These are phyloP conservation scores for Alternaria longipes DNA, from an alignment of 2,329 filamentous ascomycete species.

Conservation along the genomic window DNA sequence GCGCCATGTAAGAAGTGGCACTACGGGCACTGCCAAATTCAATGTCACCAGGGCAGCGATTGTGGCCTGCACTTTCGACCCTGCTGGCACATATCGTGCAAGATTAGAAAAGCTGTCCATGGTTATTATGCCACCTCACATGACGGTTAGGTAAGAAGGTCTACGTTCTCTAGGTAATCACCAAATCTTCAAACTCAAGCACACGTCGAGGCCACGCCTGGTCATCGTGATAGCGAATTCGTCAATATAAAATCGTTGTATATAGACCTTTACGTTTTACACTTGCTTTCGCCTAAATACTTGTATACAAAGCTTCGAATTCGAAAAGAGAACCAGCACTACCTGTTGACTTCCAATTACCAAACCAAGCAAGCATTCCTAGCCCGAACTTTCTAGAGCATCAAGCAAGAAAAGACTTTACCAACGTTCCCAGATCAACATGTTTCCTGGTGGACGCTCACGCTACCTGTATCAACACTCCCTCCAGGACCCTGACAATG, in stretches of 20 bases:
- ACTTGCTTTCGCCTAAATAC: not conserved
- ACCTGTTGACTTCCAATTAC: not conserved
- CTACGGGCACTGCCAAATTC: not conserved
- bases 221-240: not conserved
- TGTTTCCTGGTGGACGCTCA: conserved; percentile 8
- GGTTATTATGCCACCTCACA: not conserved
- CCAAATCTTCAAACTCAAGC: not conserved
- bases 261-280: not conserved
- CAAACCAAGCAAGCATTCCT: not conserved
- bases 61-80: not conserved
- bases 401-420: not conserved
- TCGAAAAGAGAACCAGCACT: not conserved
- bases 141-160: not conserved
- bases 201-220: not conserved
- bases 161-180: not conserved
- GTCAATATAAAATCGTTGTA: not conserved
- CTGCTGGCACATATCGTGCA: not conserved
- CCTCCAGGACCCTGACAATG: conserved; percentile 1
- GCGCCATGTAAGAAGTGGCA: not conserved
- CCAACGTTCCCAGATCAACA: not conserved
- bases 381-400: not conserved
- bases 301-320: not conserved
- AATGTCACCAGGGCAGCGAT: not conserved
- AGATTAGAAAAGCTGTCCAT: not conserved
- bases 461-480: not conserved